Percentiles rank a stretch among this genome's conserved stretches.
These are phyloP conservation scores for Wallacemonas sp. DNA, from an alignment of 208 protist genomes.

Conservation along the genomic window DNA sequence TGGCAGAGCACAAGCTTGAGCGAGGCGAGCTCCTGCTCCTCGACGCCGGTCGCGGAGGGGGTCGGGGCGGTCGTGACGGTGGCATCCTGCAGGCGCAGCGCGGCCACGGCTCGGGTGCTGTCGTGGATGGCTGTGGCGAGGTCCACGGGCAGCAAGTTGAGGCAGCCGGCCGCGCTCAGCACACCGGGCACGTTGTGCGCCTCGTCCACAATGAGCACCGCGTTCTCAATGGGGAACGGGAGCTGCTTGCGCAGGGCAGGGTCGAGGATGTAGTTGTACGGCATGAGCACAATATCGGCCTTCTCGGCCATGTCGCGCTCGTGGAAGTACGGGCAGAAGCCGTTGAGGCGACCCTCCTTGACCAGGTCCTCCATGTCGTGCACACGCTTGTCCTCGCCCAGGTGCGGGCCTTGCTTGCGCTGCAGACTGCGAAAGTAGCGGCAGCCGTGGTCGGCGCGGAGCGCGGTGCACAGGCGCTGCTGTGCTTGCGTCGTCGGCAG, in stretches of 20 bases:
- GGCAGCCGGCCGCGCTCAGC: constrained; percentile 53
- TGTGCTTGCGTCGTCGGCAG: constrained; percentile 72
- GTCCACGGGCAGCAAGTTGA: constrained; percentile 70
- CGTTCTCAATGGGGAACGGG: constrained; percentile 69
- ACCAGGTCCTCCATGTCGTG: constrained; percentile 96
- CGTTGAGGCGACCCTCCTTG: constrained; percentile 48
- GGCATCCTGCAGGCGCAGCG: constrained; percentile 33
- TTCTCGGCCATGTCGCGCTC: constrained; percentile 75
- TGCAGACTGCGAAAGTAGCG: constrained; percentile 74
- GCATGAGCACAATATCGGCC: constrained; percentile 97
- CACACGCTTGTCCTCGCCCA: constrained; percentile 40
- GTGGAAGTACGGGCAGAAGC: constrained; percentile 96
- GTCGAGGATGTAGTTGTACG: constrained; percentile 99
- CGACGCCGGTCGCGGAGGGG: constrained; percentile 19
- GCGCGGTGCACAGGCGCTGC: constrained; percentile 64
- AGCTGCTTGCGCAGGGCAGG: constrained; percentile 80
- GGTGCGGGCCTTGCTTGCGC: constrained; percentile 18
- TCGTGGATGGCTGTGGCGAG: constrained; percentile 84
- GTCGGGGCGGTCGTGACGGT: not conserved
- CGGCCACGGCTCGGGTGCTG: constrained; percentile 65
- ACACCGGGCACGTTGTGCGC: constrained; percentile 95
- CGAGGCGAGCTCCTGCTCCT: constrained; percentile 70
- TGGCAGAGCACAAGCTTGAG: constrained; percentile 73
- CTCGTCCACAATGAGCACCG: constrained; percentile 97
- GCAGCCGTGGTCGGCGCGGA: constrained; percentile 70